Conservation (phyloP, 345 rosid species). For the Alliaria petiolata region DNA sequence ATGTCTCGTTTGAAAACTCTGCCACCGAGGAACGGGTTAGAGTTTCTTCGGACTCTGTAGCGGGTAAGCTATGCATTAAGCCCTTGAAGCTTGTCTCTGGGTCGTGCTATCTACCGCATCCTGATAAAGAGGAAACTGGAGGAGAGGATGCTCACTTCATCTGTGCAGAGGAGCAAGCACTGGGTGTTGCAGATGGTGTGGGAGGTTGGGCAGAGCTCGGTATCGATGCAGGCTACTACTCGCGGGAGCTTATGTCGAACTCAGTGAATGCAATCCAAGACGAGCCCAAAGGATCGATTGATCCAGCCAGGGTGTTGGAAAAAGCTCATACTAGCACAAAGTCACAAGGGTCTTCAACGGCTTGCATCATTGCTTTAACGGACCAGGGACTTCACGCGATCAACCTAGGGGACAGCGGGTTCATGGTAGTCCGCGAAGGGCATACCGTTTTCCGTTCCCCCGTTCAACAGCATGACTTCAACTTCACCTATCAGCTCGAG, state of each 20-base stretch:
- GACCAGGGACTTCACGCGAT: slow-evolving; percentile 77
- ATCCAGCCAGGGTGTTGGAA: slow-evolving; percentile 86
- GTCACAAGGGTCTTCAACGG: slow-evolving; percentile 92
- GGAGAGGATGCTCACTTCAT: slow-evolving; percentile 99
- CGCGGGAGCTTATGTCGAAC: slow-evolving; percentile 93
- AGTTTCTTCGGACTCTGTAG: slow-evolving; percentile 44
- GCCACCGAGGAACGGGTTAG: slow-evolving; percentile 50
- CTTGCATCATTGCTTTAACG: slow-evolving; percentile 88
- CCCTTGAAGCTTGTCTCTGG: slow-evolving; percentile 76
- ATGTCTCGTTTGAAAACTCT: slow-evolving; percentile 61
- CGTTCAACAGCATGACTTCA: slow-evolving; percentile 93
- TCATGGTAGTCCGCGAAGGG: slow-evolving; percentile 96
- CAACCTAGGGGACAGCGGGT: slow-evolving; percentile 96
- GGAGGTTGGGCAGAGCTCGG: slow-evolving; percentile 99
- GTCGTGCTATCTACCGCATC: slow-evolving; percentile 92
- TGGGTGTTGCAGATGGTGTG: slow-evolving; percentile 98
- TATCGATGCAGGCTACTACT: slow-evolving; percentile 75
- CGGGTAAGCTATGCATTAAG: slow-evolving; percentile 35
- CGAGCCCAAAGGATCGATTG: slow-evolving; percentile 83
- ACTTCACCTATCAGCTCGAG: slow-evolving; percentile 93
- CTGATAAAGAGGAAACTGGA: slow-evolving; percentile 98
- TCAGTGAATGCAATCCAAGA: slow-evolving; percentile 73
- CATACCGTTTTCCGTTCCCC: slow-evolving; percentile 88
- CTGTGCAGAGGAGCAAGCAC: slow-evolving; percentile 74
- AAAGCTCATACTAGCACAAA: slow-evolving; percentile 87